Base-by-base conservation (phyloP, 306 rosid genomes). In the Sechiopsis laciniata region DNA sequence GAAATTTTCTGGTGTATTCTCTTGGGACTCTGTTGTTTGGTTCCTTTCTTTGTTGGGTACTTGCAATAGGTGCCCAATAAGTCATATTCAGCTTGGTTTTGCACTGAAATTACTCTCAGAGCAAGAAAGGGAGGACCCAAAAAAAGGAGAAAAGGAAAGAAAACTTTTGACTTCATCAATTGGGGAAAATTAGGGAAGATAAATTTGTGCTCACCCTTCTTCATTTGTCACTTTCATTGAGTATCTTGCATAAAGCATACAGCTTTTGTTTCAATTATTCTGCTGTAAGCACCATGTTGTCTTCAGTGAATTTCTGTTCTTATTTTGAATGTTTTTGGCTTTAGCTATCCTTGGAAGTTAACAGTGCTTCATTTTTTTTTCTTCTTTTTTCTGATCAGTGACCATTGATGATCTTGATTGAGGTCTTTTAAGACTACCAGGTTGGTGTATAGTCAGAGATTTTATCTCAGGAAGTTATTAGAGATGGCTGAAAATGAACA, bases 401-500 rank as follows among this genome's bases (percentile, higher is more conserved):
- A 48, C 55, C 35, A 45, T 46, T 50, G 65, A 21, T 53, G 48
- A 12, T 20, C 54, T 69, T 7, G 42, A 48, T 69, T 48, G 57
- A 57, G 60, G 48, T 66, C 57, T 65, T 24, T 9, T 29, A 52
- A 55, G 73, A 8, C 42, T 21, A 19, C 73, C 19, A 7, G 54
- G 53, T 63, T 35, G 70, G 8, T 37, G 50, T 8, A 19, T 35
- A 21, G 13, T 37, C 45, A 7, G 48, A 42, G 11, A 9, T 48
- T 11, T 4, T 71, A 78, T 77, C 52, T n/a, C 54, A 48, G 64
- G 69, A 45, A 54, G 77, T 76, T 54, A 61, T 80, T 51, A 62
- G 79, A 73, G 78, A 93, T 94, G 98, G 82, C 67, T 32, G 89
- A 84, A 74, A 80, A 80, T 75, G 79, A 0, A 21, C 75, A 80